Evolutionary conservation across 2,329 filamentous ascomycete species (phyloP).

Genomic region (Sporothrix curviconia): DNA sequence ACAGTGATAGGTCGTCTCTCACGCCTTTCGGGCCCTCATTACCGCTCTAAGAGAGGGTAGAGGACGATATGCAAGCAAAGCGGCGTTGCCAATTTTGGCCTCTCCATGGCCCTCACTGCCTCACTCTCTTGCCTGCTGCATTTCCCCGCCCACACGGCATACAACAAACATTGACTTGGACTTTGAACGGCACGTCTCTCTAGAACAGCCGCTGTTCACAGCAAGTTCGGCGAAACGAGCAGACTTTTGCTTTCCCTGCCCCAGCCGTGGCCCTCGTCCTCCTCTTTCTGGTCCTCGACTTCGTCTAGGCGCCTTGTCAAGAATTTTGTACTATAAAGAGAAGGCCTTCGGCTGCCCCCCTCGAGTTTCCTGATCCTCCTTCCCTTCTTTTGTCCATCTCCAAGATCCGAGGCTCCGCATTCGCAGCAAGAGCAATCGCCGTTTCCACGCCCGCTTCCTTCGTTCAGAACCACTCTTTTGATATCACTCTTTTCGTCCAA

Average conservation of each 20-base stretch:
- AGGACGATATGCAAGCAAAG: background rate
- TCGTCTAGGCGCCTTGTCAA: background rate
- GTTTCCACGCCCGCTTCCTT: background rate
- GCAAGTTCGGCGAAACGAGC: background rate
- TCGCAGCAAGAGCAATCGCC: slow-evolving; percentile 3
- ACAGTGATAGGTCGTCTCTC: background rate
- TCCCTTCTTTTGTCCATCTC: slow-evolving; percentile 6
- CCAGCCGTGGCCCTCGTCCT: background rate
- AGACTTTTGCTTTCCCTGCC: no score
- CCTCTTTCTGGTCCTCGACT: background rate
- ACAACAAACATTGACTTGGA: no score
- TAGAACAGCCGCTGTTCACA: slow-evolving; percentile 1
- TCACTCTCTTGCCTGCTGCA: no score
- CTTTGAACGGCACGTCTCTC: slow-evolving; percentile 1
- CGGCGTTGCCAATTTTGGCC: background rate
- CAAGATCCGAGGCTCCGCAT: slow-evolving; percentile 14
- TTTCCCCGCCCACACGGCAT: no score
- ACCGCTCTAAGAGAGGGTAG: background rate
- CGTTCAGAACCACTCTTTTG: background rate
- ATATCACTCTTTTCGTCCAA: background rate
- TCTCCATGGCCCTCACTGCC: background rate
- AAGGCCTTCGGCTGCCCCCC: background rate
- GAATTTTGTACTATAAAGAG: slow-evolving; percentile 7
- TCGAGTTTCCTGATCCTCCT: background rate
- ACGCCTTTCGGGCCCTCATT: slow-evolving; percentile 13